Percentiles rank a stretch among this genome's conserved stretches.
These are phyloP conservation scores for Cicer cuneatum DNA, from an alignment of 306 rosid genomes.

Conservation along the genomic window DNA sequence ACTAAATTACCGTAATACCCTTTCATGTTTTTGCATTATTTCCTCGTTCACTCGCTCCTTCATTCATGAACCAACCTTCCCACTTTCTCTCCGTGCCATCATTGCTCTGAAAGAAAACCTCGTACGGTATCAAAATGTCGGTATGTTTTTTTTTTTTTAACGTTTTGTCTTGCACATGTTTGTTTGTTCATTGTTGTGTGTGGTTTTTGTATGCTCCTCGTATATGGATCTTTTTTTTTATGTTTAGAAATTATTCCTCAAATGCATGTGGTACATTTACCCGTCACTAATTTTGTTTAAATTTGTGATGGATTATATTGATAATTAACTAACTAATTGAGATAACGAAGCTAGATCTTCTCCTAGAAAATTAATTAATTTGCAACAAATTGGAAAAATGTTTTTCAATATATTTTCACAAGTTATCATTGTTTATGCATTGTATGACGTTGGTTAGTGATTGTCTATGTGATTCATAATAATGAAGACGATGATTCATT, in stretches of 20 bases:
- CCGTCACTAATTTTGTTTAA: too few species aligned
- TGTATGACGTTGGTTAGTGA: too few species aligned
- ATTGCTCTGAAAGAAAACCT: constrained; percentile 14
- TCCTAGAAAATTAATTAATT: too few species aligned
- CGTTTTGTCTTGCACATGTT: background rate
- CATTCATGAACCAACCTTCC: constrained; percentile 10
- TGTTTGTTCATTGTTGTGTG: constrained; percentile 1
- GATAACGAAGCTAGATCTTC: too few species aligned
- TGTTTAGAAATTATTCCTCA: background rate
- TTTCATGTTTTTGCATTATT: background rate
- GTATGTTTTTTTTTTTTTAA: constrained; percentile 43
- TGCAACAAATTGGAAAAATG: too few species aligned
- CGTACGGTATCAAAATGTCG: constrained; percentile 49
- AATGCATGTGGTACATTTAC: too few species aligned
- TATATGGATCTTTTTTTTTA: background rate
- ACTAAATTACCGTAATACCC: constrained; percentile 9
- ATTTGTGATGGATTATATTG: too few species aligned
- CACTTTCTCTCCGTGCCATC: background rate
- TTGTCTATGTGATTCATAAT: background rate
- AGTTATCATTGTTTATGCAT: too few species aligned
- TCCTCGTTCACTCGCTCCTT: background rate
- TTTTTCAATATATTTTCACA: too few species aligned
- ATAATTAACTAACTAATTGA: too few species aligned
- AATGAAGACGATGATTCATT: background rate
- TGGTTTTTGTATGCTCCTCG: background rate